Conservation (phyloP, 495 filamentous ascomycete genomes). For the Elasticomyces elasticus region DNA sequence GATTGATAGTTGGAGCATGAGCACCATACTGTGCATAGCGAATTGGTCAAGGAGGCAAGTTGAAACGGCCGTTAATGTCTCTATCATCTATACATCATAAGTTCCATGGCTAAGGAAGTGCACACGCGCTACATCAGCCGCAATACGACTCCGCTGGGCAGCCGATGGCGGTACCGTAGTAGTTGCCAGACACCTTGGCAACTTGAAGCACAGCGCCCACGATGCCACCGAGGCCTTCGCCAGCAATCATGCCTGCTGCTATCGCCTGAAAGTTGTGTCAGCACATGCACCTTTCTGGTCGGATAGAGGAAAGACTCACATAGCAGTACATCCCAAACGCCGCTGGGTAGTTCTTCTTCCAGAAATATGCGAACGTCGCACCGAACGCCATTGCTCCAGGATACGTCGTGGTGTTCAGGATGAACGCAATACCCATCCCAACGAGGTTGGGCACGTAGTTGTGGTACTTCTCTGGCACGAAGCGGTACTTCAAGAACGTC, state of each 20-base stretch:
- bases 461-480: slow-evolving; percentile 30
- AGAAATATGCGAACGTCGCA: slow-evolving; percentile 34
- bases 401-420: slow-evolving; percentile 48
- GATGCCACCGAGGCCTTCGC: slow-evolving; percentile 15
- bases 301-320: background rate
- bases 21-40: no score
- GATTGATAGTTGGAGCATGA: no score
- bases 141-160: slow-evolving; percentile 8
- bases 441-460: slow-evolving; percentile 62
- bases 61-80: no score
- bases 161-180: slow-evolving; percentile 16
- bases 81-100: no score
- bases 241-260: slow-evolving; percentile 16
- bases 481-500: slow-evolving; percentile 39
- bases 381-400: slow-evolving; percentile 50
- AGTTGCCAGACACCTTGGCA: slow-evolving; percentile 8
- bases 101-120: no score
- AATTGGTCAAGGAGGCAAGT: no score
- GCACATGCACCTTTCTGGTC: background rate
- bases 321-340: slow-evolving; percentile 16
- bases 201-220: slow-evolving; percentile 13
- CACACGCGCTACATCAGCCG: slow-evolving; percentile 8
- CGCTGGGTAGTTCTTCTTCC: slow-evolving; percentile 17
- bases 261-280: background rate
- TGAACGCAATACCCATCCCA: slow-evolving; percentile 53